These are phyloP conservation scores for Achlya hypogyna DNA, from an alignment of 352 stramenopile species.

Conservation along the genomic window DNA sequence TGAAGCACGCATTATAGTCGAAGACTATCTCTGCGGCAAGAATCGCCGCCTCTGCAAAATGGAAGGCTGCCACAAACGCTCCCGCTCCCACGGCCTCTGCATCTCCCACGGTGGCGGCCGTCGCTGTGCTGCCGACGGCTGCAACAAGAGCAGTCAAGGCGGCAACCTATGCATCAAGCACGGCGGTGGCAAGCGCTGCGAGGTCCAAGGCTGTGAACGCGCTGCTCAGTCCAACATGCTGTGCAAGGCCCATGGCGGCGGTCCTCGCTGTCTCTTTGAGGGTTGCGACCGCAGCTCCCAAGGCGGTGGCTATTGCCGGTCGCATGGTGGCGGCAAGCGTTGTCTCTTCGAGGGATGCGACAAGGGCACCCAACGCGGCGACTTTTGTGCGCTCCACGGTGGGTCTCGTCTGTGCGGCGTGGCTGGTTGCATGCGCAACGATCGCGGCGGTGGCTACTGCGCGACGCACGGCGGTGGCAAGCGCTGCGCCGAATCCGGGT, in stretches of 20 bases:
- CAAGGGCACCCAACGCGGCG: constrained; percentile 80
- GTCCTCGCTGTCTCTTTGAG: constrained; percentile 59
- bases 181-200: constrained; percentile 74
- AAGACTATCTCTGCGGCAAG: constrained; percentile 22
- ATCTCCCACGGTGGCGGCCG: constrained; percentile 76
- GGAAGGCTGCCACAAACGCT: constrained; percentile 78
- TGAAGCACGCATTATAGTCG: constrained; percentile 23
- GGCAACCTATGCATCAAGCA: constrained; percentile 81
- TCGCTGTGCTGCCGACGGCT: constrained; percentile 66
- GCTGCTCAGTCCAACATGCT: constrained; percentile 75
- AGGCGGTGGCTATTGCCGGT: constrained; percentile 72
- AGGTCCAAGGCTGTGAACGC: constrained; percentile 65
- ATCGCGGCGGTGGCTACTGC: constrained; percentile 68
- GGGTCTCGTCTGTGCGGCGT: constrained; percentile 77
- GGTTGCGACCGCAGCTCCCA: constrained; percentile 66
- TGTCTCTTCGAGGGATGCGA: constrained; percentile 76
- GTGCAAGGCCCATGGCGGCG: constrained; percentile 82
- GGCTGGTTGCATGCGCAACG: constrained; percentile 71
- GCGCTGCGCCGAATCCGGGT: constrained; percentile 57
- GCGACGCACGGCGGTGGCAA: constrained; percentile 77
- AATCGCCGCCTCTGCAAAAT: constrained; percentile 56
- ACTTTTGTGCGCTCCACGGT: constrained; percentile 79
- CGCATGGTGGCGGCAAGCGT: constrained; percentile 79
- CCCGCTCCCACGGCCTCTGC: constrained; percentile 76
- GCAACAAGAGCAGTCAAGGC: constrained; percentile 72